Conservation (phyloP, 805 yeast genomes). For the Komagataella phaffii region DNA sequence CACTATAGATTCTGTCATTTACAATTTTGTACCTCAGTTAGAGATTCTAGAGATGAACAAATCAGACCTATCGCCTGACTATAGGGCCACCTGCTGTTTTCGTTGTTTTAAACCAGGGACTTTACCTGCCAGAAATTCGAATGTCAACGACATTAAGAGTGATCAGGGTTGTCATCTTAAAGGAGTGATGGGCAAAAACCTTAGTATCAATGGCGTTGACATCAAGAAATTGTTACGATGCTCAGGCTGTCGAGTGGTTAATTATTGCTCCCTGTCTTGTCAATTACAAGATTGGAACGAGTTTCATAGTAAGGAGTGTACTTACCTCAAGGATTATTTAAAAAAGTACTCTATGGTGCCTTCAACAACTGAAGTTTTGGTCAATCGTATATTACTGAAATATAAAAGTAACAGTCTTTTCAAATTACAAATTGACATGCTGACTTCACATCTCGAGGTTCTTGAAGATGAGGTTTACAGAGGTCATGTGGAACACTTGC, state of each 20-base stretch:
- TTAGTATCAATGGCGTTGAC: background rate
- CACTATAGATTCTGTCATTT: background rate
- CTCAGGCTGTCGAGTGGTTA: background rate
- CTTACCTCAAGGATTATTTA: background rate
- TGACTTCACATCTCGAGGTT: slow-evolving; percentile 1
- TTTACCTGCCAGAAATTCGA: background rate
- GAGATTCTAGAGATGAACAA: slow-evolving; percentile 4
- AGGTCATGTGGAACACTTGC: background rate
- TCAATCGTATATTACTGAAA: background rate
- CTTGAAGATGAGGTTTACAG: background rate
- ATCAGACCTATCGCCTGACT: slow-evolving; percentile 10
- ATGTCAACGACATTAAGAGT: background rate
- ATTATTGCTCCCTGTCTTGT: background rate
- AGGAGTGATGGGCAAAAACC: background rate
- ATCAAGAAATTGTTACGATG: background rate
- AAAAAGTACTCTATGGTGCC: background rate
- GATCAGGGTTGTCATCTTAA: background rate
- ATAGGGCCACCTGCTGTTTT: background rate
- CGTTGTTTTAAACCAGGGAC: background rate
- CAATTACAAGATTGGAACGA: background rate
- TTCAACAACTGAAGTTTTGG: background rate
- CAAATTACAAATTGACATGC: background rate
- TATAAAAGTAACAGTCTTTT: background rate
- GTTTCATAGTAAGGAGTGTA: background rate
- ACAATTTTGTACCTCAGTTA: slow-evolving; percentile 4